Percentiles rank a stretch among this genome's conserved stretches.
These are phyloP conservation scores for Patellaria atrata DNA, from an alignment of 495 filamentous ascomycete genomes.

Conservation along the genomic window DNA sequence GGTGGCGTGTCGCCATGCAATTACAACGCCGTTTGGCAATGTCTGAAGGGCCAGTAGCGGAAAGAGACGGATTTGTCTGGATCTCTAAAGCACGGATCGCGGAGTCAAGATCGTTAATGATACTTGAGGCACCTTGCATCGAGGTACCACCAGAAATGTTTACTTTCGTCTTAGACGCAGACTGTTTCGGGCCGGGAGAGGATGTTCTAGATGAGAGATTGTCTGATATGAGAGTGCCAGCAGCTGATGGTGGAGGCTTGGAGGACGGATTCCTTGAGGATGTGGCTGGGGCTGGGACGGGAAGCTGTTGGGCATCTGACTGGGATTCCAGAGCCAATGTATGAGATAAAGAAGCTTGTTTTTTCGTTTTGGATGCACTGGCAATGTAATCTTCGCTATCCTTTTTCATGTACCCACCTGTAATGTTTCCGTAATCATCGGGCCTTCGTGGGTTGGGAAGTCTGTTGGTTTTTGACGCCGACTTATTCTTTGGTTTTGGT, in stretches of 20 bases:
- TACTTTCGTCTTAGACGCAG: slow-evolving; percentile 49
- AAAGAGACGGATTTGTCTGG: slow-evolving; percentile 65
- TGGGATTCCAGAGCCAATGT: slow-evolving; percentile 28
- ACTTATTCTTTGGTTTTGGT: slow-evolving; percentile 40
- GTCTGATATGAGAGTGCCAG: slow-evolving; percentile 69
- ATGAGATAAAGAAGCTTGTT: slow-evolving; percentile 21
- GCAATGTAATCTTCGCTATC: slow-evolving; percentile 51
- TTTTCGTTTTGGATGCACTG: slow-evolving; percentile 24
- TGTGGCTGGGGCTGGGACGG: slow-evolving; percentile 14
- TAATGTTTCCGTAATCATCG: slow-evolving; percentile 42
- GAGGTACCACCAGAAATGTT: slow-evolving; percentile 55
- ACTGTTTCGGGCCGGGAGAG: slow-evolving; percentile 29
- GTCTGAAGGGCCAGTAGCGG: slow-evolving; percentile 24
- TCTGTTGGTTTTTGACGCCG: slow-evolving; percentile 40
- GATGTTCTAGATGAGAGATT: slow-evolving; percentile 38
- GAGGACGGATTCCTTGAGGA: slow-evolving; percentile 28
- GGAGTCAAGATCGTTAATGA: slow-evolving; percentile 70
- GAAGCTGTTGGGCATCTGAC: slow-evolving; percentile 28
- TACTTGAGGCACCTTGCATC: slow-evolving; percentile 62
- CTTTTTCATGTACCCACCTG: slow-evolving; percentile 47
- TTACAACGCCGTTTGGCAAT: slow-evolving; percentile 50
- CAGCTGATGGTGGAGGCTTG: slow-evolving; percentile 51
- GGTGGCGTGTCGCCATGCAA: slow-evolving; percentile 75
- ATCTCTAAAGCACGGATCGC: slow-evolving; percentile 86
- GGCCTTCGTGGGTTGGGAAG: slow-evolving; percentile 43